Percentiles rank a stretch among this genome's conserved stretches.
phyloP scores from a whole-genome alignment of 495 filamentous ascomycete species.

The Tricharina praecox region DNA sequence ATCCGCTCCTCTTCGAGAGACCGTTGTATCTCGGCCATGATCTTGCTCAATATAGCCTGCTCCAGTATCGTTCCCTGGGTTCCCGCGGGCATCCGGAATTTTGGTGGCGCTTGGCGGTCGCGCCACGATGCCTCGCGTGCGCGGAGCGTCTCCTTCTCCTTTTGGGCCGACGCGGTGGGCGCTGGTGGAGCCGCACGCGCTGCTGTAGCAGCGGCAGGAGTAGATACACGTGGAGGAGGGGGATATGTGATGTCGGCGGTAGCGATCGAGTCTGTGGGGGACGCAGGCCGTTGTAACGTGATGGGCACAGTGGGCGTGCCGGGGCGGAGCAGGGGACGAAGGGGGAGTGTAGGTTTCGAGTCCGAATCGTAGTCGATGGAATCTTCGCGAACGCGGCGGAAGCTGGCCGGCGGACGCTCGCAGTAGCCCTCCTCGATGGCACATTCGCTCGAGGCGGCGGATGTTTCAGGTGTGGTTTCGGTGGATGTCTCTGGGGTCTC shows the following conservation, averaged over 20 bases:
- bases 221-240: slow-evolving; percentile 10
- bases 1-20: slow-evolving; percentile 57
- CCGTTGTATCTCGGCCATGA: slow-evolving; percentile 76
- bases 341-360: slow-evolving; percentile 5
- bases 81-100: slow-evolving; percentile 27
- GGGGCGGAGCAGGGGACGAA: slow-evolving; percentile 4
- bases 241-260: slow-evolving; percentile 23
- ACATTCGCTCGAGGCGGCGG: slow-evolving; percentile 1
- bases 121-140: slow-evolving; percentile 27
- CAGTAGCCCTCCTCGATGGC: not conserved
- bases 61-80: slow-evolving; percentile 44
- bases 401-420: slow-evolving; percentile 1
- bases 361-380: slow-evolving; percentile 8
- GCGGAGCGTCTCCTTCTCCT: slow-evolving; percentile 13
- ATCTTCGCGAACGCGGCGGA: slow-evolving; percentile 10
- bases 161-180: slow-evolving; percentile 9
- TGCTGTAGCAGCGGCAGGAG: slow-evolving; percentile 8
- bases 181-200: slow-evolving; percentile 8
- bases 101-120: slow-evolving; percentile 24
- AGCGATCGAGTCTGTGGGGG: slow-evolving; percentile 15
- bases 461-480: slow-evolving; percentile 5
- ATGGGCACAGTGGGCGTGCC: slow-evolving; percentile 13
- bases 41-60: slow-evolving; percentile 75
- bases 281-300: slow-evolving; percentile 10
- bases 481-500: slow-evolving; percentile 11